Base-by-base conservation (phyloP, 768 basidiomycete genomes). In the Lactarius hengduanensis region DNA sequence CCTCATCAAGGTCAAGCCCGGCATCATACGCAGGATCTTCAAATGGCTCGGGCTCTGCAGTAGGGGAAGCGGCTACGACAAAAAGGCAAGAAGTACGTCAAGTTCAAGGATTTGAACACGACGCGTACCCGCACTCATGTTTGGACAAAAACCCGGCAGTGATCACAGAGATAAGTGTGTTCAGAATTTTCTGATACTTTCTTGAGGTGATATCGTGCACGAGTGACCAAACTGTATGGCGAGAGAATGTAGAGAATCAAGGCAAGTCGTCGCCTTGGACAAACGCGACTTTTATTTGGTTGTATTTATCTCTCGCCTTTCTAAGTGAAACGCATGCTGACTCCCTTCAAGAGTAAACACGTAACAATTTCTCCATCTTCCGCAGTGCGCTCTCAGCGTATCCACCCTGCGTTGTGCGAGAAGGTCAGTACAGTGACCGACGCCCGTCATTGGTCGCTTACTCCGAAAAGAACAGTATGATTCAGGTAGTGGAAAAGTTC, bases 401-500 rank as follows among this genome's bases (percentile, higher is more conserved):
- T 63, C 80, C 77, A 20, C 78, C 77, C 80, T 80, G 55, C 3
- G 20, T 65, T 8, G 2, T 55, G 43, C 38, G 28, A 62, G 18
- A 54, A 34, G 34, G 30, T 54, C 7, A 53, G 67, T 41, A 69
- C 2, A 9, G 2, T 56, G n/a, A 30, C 61, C 50, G 36, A 59
- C 18, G 63, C 41, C 9, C n/a, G 40, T 45, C 20, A 18, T 1
- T 11, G 54, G 26, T 38, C 10, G 78, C 88, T 78, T 72, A 91
- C 91, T 66, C 89, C 89, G 72, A 92, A 92, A 5, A 93, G 74
- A 5, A 90, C 77, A 0, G 91, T 90, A 71, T 93, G 91, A 71
- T 93, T 93, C 69, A 92, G 77, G 72, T 91, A 91, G 75, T 93
- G 91, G 69, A 89, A 93, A 32, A 92, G 76, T 74, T 91, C 84